Evolutionary conservation across 2,329 filamentous ascomycete species (phyloP).

Genomic region (Teratosphaeria nubilosa): DNA sequence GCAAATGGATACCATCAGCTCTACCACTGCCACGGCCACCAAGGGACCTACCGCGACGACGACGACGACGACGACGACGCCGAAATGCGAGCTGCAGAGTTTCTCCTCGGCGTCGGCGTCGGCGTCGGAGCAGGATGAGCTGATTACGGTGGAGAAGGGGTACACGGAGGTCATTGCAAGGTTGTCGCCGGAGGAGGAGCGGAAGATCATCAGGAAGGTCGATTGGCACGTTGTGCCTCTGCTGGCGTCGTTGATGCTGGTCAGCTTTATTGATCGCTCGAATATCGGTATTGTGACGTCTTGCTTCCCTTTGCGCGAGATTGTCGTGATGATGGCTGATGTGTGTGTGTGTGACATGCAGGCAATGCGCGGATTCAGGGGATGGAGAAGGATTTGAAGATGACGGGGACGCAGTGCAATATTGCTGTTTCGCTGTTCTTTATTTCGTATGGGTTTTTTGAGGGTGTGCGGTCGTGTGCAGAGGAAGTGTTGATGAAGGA

Average conservation of each 20-base stretch:
- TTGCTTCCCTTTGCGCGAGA: too few relatives aligned
- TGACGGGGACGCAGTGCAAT: constrained; percentile 37
- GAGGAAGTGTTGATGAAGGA: not conserved
- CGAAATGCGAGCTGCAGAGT: not conserved
- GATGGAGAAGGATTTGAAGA: constrained; percentile 28
- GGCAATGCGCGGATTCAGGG: constrained; percentile 33
- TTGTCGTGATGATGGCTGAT: too few relatives aligned
- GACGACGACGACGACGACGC: too few relatives aligned
- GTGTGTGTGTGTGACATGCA: not conserved
- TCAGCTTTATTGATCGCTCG: constrained; percentile 29
- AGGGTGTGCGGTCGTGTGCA: constrained; percentile 9
- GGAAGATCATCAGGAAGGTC: not conserved
- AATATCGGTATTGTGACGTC: constrained; percentile 14
- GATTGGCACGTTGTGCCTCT: not conserved
- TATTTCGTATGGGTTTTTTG: constrained; percentile 34
- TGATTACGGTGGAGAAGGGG: not conserved
- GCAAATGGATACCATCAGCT: too few relatives aligned
- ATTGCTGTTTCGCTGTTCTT: constrained; percentile 36
- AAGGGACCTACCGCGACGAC: too few relatives aligned
- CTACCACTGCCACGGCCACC: too few relatives aligned
- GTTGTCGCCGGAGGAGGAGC: not conserved
- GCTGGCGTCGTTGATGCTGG: not conserved
- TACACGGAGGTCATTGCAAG: not conserved
- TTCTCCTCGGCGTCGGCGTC: not conserved
- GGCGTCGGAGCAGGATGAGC: not conserved